Evolutionary conservation across 2,329 filamentous ascomycete genomes (phyloP).

Genomic region (Fusarium bactridioides): DNA sequence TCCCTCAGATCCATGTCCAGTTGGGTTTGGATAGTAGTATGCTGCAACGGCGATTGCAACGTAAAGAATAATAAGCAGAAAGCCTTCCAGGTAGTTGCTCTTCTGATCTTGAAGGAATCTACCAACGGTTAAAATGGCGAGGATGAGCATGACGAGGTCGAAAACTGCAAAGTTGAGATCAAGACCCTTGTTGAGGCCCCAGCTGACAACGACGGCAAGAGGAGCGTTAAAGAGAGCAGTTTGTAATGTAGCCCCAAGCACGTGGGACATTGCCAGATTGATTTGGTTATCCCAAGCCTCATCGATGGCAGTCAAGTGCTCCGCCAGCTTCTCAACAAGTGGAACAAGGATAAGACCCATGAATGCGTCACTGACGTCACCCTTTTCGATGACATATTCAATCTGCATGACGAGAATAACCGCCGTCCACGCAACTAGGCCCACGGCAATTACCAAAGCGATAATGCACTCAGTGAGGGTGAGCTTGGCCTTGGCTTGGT

Average conservation of each 20-base stretch:
- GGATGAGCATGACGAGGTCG: constrained; percentile 80
- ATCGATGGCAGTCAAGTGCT: constrained; percentile 84
- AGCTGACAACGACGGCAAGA: constrained; percentile 82
- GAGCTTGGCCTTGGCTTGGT: constrained; percentile 70
- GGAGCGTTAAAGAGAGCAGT: constrained; percentile 90
- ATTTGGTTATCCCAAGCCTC: constrained; percentile 86
- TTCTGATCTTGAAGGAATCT: constrained; percentile 89
- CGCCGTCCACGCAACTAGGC: constrained; percentile 76
- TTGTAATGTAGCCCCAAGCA: constrained; percentile 86
- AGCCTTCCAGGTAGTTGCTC: constrained; percentile 89
- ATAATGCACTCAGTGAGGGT: constrained; percentile 77
- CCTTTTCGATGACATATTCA: constrained; percentile 59
- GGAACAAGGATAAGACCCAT: constrained; percentile 80
- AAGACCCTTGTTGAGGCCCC: constrained; percentile 76
- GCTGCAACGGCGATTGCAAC: constrained; percentile 67
- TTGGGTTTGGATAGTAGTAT: constrained; percentile 62
- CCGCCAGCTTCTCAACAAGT: constrained; percentile 85
- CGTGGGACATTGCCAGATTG: constrained; percentile 86
- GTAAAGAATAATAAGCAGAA: constrained; percentile 76
- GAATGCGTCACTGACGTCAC: constrained; percentile 59
- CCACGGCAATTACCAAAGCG: constrained; percentile 68
- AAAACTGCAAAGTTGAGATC: constrained; percentile 88
- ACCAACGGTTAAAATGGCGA: constrained; percentile 86
- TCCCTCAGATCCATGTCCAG: constrained; percentile 1
- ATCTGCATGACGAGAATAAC: constrained; percentile 79